Percentiles rank a stretch among this genome's conserved stretches.
Conservation (phyloP, 305 asterid species). For the Lippia alba region DNA sequence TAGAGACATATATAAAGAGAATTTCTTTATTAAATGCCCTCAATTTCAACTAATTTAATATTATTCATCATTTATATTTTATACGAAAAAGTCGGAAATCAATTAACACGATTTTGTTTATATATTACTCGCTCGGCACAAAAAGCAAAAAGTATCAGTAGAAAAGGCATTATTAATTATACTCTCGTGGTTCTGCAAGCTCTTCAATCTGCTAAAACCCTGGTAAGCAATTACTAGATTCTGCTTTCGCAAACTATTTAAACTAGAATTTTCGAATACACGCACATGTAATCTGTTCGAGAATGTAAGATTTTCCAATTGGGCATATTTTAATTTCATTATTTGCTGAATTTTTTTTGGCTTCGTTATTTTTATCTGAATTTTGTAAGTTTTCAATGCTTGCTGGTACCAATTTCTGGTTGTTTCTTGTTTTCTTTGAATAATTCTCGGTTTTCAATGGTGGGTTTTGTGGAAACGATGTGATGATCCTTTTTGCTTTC, state of each 20-base stretch:
- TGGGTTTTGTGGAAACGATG: constrained; percentile 14
- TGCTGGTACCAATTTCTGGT: background rate
- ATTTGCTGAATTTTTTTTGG: background rate
- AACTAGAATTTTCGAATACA: background rate
- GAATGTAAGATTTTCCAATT: background rate
- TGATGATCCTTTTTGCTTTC: constrained; percentile 5
- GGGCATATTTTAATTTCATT: background rate
- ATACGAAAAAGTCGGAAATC: no score
- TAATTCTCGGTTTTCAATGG: background rate
- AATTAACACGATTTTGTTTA: background rate
- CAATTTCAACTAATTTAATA: no score
- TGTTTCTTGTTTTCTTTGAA: background rate
- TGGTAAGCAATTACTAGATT: constrained; percentile 21
- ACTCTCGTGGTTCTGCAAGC: constrained; percentile 6
- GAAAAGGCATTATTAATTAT: background rate
- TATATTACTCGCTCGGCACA: background rate
- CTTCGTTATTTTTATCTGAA: background rate
- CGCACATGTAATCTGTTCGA: background rate
- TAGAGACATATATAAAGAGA: no score
- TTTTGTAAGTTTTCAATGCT: background rate
- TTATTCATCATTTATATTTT: no score
- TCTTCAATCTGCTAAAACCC: constrained; percentile 31
- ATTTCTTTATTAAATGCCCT: no score
- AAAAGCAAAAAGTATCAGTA: background rate
- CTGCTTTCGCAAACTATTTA: background rate